A percentile compares a stretch with the other conserved stretches of the same genome.
Conservation (phyloP, 2,329 filamentous ascomycete genomes). For the Hymenotorrendiella dingleyae region DNA sequence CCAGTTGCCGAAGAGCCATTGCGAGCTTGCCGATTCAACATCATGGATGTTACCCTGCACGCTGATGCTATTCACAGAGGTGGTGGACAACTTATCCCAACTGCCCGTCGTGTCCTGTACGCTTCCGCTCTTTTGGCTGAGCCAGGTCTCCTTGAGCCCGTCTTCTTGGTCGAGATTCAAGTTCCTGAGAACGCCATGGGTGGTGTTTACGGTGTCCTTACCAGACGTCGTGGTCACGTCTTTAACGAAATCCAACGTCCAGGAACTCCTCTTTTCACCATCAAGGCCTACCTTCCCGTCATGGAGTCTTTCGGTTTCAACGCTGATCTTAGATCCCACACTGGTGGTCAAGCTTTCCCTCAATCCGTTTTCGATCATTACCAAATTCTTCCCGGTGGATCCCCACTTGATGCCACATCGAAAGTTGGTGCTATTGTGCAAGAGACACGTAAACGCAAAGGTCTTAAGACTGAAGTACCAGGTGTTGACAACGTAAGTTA, state of each 20-base stretch:
- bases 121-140: conserved; percentile 86
- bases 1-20: conserved; percentile 97
- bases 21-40: conserved; percentile 96
- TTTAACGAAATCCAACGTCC: conserved; percentile 97
- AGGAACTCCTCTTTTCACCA: conserved; percentile 97
- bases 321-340: conserved; percentile 87
- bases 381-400: conserved; percentile 92
- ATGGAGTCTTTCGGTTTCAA: conserved; percentile 99
- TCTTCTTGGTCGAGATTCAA: conserved; percentile 99
- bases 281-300: conserved; percentile 96
- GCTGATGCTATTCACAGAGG: conserved; percentile 99
- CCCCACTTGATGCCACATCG: conserved; percentile 73
- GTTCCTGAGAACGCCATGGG: conserved; percentile 98
- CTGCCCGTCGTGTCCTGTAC: conserved; percentile 94
- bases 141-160: conserved; percentile 88
- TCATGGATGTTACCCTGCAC: conserved; percentile 98
- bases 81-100: conserved; percentile 98
- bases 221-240: conserved; percentile 96
- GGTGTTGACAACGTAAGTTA: conserved; percentile 88
- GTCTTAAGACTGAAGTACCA: conserved; percentile 94
- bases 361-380: conserved; percentile 99
- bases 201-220: conserved; percentile 99
- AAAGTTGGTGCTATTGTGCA: conserved; percentile 79
- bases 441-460: conserved; percentile 98
- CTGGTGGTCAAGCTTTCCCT: conserved; percentile 97